These are phyloP conservation scores for Amphicarpaea edgeworthii DNA, from an alignment of 306 rosid species.

Conservation along the genomic window DNA sequence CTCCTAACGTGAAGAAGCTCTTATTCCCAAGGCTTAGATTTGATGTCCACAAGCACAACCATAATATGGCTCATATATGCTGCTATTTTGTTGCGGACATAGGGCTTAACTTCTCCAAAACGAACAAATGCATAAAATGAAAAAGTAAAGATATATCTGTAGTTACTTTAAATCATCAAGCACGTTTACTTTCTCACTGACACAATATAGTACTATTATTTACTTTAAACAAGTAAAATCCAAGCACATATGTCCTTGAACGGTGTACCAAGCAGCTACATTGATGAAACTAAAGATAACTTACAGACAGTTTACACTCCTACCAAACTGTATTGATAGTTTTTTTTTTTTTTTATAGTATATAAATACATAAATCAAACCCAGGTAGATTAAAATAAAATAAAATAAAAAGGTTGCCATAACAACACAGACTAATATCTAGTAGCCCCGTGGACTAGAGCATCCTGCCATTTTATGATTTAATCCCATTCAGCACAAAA, in stretches of 20 bases:
- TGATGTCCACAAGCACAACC: neutral
- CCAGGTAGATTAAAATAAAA: conserved; percentile 6
- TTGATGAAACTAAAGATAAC: neutral
- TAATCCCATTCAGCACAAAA: conserved; percentile 30
- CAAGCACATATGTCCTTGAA: neutral
- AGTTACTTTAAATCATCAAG: neutral
- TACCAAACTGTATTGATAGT: neutral
- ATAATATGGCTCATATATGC: neutral
- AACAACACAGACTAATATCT: conserved; percentile 15
- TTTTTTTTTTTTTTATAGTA: too few species aligned
- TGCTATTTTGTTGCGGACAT: neutral
- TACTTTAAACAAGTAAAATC: neutral
- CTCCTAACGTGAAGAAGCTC: neutral
- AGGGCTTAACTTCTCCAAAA: neutral
- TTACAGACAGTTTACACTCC: neutral
- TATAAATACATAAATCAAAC: conserved; percentile 34
- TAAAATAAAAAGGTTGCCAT: conserved; percentile 4
- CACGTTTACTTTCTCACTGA: too few species aligned
- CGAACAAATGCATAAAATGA: neutral
- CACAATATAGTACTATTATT: too few species aligned
- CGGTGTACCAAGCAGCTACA: conserved; percentile 2
- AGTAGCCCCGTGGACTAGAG: conserved; percentile 4
- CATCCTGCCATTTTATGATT: conserved; percentile 14
- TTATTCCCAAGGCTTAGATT: neutral
- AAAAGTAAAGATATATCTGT: neutral